These are phyloP conservation scores for Conringia planisiliqua DNA, from an alignment of 345 rosid genomes.

Conservation along the genomic window DNA sequence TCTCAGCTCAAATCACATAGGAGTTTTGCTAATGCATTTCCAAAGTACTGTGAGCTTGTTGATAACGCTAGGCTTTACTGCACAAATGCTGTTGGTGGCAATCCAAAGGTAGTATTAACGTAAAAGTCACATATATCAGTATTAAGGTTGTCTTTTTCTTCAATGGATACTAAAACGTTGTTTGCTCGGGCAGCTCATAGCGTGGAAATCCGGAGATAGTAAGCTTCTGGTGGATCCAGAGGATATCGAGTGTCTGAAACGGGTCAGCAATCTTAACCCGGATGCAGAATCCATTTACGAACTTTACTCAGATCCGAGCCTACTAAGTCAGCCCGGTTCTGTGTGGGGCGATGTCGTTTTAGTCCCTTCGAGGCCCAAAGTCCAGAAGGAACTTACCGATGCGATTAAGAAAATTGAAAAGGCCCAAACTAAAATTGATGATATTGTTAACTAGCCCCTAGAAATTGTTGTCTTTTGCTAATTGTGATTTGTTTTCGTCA, in stretches of 20 bases:
- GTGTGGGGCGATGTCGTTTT: slow-evolving; percentile 60
- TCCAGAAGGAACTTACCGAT: slow-evolving; percentile 43
- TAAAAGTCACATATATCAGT: not conserved
- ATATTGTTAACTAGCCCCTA: slow-evolving; percentile 8
- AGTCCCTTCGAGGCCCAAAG: slow-evolving; percentile 42
- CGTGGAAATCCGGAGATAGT: slow-evolving; percentile 71
- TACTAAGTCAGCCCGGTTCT: slow-evolving; percentile 46
- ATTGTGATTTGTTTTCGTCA: not conserved
- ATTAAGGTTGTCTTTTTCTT: not conserved
- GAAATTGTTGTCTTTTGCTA: not conserved
- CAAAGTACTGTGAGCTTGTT: slow-evolving; percentile 59
- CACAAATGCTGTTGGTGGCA: slow-evolving; percentile 70
- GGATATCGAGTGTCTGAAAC: slow-evolving; percentile 44
- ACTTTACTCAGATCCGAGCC: slow-evolving; percentile 49
- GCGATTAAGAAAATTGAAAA: slow-evolving; percentile 47
- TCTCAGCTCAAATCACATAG: slow-evolving; percentile 82
- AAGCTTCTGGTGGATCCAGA: slow-evolving; percentile 66
- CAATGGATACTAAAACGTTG: not conserved
- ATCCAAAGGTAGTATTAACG: slow-evolving; percentile 69
- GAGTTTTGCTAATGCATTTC: slow-evolving; percentile 82
- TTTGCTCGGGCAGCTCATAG: slow-evolving; percentile 52
- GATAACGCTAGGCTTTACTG: slow-evolving; percentile 83
- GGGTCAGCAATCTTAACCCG: slow-evolving; percentile 44
- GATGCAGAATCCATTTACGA: slow-evolving; percentile 67
- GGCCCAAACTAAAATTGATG: slow-evolving; percentile 1